Evolutionary conservation across 805 yeast species (phyloP).

Genomic region (Jamesozyma hellenica): DNA sequence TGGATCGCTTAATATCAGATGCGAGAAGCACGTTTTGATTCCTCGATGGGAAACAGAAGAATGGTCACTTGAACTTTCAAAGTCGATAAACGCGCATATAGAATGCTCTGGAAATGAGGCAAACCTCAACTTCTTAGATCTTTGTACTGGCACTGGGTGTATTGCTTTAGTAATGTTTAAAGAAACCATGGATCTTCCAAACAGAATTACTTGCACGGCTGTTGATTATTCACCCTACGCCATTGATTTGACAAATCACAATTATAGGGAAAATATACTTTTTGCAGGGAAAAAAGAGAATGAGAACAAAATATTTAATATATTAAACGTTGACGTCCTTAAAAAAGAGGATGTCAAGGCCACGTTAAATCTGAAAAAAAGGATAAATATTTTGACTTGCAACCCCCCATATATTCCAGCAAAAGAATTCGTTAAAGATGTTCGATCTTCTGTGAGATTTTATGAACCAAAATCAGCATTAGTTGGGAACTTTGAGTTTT

Average conservation of each 20-base stretch:
- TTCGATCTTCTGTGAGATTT: slow-evolving; percentile 52
- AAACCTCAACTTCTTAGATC: slow-evolving; percentile 39
- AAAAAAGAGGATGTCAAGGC: too few species aligned
- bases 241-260: slow-evolving; percentile 25
- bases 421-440: slow-evolving; percentile 28
- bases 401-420: slow-evolving; percentile 80
- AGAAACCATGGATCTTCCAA: slow-evolving; percentile 29
- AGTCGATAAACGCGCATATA: neutral
- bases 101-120: neutral
- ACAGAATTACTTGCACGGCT: slow-evolving; percentile 30
- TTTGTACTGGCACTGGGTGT: slow-evolving; percentile 88
- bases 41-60: slow-evolving; percentile 96
- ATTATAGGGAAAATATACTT: neutral
- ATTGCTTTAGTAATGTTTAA: slow-evolving; percentile 38
- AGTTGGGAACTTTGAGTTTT: slow-evolving; percentile 70
- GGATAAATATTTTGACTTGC: slow-evolving; percentile 52
- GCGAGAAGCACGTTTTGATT: slow-evolving; percentile 60
- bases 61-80: slow-evolving; percentile 49
- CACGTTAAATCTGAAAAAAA: neutral
- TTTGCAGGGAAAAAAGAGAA: neutral
- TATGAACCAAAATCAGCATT: slow-evolving; percentile 76
- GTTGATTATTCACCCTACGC: slow-evolving; percentile 53
- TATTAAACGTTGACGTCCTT: neutral
- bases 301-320: neutral
- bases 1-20: slow-evolving; percentile 51